These are phyloP conservation scores for Skeletonema marinoi DNA, from an alignment of 108 stramenopile genomes.

Conservation along the genomic window DNA sequence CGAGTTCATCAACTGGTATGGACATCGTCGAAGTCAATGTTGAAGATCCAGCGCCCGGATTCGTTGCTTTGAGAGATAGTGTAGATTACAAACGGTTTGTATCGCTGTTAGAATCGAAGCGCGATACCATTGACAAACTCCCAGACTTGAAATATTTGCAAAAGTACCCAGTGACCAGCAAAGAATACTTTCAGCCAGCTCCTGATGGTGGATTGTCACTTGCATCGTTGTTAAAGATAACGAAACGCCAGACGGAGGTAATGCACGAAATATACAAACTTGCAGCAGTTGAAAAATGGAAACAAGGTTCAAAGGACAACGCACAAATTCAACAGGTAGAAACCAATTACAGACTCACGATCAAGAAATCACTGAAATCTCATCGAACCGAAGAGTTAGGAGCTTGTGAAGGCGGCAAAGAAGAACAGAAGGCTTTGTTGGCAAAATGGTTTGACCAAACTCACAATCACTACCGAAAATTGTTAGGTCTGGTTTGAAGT, in stretches of 20 bases:
- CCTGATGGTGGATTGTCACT: slow-evolving; percentile 15
- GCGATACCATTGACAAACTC: not conserved
- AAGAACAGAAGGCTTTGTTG: slow-evolving; percentile 66
- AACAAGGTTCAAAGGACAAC: slow-evolving; percentile 9
- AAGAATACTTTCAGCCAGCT: slow-evolving; percentile 33
- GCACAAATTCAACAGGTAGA: slow-evolving; percentile 29
- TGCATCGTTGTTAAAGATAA: slow-evolving; percentile 29
- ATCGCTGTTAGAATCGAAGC: not conserved
- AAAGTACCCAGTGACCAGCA: slow-evolving; percentile 12
- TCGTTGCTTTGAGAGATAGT: slow-evolving; percentile 42
- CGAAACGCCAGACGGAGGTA: slow-evolving; percentile 41
- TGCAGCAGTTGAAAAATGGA: slow-evolving; percentile 32
- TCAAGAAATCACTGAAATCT: slow-evolving; percentile 71
- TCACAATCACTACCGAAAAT: slow-evolving; percentile 24
- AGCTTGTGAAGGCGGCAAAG: slow-evolving; percentile 61
- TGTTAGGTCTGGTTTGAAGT: slow-evolving; percentile 1
- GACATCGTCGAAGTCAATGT: slow-evolving; percentile 56
- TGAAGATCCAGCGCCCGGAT: slow-evolving; percentile 55
- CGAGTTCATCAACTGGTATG: slow-evolving; percentile 5
- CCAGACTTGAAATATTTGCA: not conserved
- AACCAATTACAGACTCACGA: slow-evolving; percentile 72
- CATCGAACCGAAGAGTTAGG: slow-evolving; percentile 64
- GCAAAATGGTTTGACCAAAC: slow-evolving; percentile 60
- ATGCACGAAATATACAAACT: slow-evolving; percentile 48
- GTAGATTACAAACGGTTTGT: slow-evolving; percentile 48